These are phyloP conservation scores for Hymenotorrendiella dingleyae DNA, from an alignment of 2,329 filamentous ascomycete species.

Conservation along the genomic window DNA sequence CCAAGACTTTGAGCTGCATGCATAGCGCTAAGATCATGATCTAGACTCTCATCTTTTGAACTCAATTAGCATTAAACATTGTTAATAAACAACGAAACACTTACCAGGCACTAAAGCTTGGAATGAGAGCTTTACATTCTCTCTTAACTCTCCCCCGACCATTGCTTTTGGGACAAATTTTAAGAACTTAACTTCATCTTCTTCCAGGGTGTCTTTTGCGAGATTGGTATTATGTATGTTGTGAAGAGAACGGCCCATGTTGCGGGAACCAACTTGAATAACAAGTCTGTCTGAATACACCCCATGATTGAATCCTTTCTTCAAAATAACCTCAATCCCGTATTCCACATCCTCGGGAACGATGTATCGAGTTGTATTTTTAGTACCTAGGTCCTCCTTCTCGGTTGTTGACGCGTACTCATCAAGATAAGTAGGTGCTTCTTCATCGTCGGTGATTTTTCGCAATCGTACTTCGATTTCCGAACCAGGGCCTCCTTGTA, in stretches of 20 bases:
- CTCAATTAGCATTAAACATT: not conserved
- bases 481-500: not conserved
- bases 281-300: not conserved
- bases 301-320: constrained; percentile 4
- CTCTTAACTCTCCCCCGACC: not conserved
- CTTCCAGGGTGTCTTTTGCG: not conserved
- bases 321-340: constrained; percentile 9
- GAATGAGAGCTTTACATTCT: not conserved
- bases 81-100: not conserved
- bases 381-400: no score
- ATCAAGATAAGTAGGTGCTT: constrained; percentile 3
- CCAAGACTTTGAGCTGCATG: no score
- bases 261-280: not conserved
- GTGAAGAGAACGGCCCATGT: no score
- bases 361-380: constrained; percentile 1
- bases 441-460: not conserved
- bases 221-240: not conserved
- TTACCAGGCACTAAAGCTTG: not conserved
- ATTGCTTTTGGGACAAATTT: not conserved
- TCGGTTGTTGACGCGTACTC: constrained; percentile 5
- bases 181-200: not conserved
- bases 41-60: not conserved
- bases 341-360: constrained; percentile 6
- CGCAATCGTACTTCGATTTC: constrained; percentile 9
- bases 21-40: not conserved